Conservation (phyloP, 2,329 filamentous ascomycete genomes). For the Dactylellina parvicollis region DNA sequence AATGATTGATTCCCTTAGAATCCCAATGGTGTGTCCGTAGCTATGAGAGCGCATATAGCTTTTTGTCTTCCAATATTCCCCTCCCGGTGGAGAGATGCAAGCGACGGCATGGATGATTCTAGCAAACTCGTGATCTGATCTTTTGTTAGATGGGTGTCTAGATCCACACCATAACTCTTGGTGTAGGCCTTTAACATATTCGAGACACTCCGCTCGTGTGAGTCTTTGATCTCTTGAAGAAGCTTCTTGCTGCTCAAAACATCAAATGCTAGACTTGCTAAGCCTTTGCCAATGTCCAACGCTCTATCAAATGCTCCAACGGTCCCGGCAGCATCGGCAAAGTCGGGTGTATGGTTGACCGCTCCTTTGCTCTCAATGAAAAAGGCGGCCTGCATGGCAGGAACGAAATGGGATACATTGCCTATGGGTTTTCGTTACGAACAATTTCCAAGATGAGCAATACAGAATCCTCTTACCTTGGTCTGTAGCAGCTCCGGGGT, state of each 20-base stretch:
- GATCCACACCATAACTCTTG: background rate
- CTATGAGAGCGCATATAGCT: conserved; percentile 35
- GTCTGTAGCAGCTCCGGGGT: conserved; percentile 37
- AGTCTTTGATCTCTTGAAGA: conserved; percentile 62
- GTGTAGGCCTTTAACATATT: background rate
- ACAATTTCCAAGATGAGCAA: conserved; percentile 32
- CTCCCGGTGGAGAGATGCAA: background rate
- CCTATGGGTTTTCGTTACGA: conserved; percentile 60
- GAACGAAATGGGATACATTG: conserved; percentile 63
- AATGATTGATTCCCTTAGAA: background rate
- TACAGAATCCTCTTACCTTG: conserved; percentile 28
- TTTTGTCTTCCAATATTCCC: conserved; percentile 3
- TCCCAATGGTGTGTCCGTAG: conserved; percentile 10
- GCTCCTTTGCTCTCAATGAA: conserved; percentile 62
- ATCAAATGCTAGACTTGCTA: conserved; percentile 66
- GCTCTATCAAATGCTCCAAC: conserved; percentile 64
- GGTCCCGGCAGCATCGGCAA: conserved; percentile 66
- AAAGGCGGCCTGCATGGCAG: conserved; percentile 62
- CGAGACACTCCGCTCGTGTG: conserved; percentile 59
- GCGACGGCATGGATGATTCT: conserved; percentile 5
- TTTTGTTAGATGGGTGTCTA: background rate
- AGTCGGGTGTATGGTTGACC: conserved; percentile 68
- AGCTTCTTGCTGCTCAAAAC: conserved; percentile 63
- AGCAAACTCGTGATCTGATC: conserved; percentile 10
- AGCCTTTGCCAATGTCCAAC: conserved; percentile 64